These are phyloP conservation scores for Psilocybe subaeruginosa DNA, from an alignment of 768 basidiomycete genomes.

Conservation along the genomic window DNA sequence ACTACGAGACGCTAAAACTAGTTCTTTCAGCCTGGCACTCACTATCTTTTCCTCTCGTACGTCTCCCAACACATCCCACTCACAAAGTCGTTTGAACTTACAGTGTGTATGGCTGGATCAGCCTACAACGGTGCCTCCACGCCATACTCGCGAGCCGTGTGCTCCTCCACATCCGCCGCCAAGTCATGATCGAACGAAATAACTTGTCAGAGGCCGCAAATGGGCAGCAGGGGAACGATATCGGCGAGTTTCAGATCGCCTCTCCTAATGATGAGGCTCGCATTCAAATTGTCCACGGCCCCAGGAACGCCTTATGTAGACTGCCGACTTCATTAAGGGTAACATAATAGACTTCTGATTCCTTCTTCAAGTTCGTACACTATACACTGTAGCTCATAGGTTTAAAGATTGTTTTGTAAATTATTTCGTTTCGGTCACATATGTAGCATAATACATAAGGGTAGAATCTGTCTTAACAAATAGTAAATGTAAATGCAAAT, in stretches of 20 bases:
- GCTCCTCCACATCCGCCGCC: conserved; percentile 14
- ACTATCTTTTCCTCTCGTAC: conserved; percentile 4
- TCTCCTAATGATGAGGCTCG: neutral
- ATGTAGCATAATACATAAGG: no score
- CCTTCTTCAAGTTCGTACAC: no score
- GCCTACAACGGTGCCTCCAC: conserved; percentile 13
- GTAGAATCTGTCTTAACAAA: no score
- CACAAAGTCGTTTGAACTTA: no score
- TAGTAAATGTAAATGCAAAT: no score
- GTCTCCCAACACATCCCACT: neutral
- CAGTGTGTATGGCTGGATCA: neutral
- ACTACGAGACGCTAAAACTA: neutral
- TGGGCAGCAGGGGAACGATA: neutral
- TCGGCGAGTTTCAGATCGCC: neutral
- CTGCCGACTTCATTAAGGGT: no score
- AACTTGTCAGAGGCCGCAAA: neutral
- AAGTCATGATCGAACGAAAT: neutral
- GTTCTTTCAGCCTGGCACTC: neutral
- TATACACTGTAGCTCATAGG: no score
- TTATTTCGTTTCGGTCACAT: no score
- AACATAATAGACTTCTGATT: no score
- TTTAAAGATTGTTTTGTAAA: no score
- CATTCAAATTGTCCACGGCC: neutral
- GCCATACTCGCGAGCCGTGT: conserved; percentile 15
- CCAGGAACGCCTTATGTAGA: no score